These are phyloP conservation scores for Solanum virginianum DNA, from an alignment of 257 asterid species.

Conservation along the genomic window DNA sequence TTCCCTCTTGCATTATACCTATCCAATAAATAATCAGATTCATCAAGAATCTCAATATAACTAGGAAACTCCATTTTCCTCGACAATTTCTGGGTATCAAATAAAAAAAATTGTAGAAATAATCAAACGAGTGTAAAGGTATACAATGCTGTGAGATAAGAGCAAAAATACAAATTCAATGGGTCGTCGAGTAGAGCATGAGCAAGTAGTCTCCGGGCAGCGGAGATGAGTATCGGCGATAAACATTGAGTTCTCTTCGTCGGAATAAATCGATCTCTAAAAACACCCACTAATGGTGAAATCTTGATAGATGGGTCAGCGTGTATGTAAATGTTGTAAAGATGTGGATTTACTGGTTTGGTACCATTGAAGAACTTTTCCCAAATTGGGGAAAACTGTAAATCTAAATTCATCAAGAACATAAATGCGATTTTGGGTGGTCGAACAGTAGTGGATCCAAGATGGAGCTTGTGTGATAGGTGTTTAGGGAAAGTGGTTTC, in stretches of 20 bases:
- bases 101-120: slow-evolving; percentile 42
- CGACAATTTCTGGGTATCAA: slow-evolving; percentile 42
- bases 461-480: slow-evolving; percentile 16
- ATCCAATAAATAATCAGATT: slow-evolving; percentile 29
- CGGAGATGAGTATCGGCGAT: slow-evolving; percentile 71
- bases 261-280: slow-evolving; percentile 37
- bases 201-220: slow-evolving; percentile 60
- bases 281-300: slow-evolving; percentile 33
- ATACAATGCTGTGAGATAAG: slow-evolving; percentile 55
- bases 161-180: slow-evolving; percentile 42
- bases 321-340: slow-evolving; percentile 75
- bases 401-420: slow-evolving; percentile 64
- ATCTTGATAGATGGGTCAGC: slow-evolving; percentile 47
- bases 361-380: slow-evolving; percentile 39
- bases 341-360: slow-evolving; percentile 15
- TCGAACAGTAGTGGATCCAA: slow-evolving; percentile 41
- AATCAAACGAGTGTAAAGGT: slow-evolving; percentile 51
- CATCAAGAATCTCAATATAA: slow-evolving; percentile 45
- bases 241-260: slow-evolving; percentile 73
- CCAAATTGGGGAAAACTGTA: slow-evolving; percentile 67
- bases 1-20: slow-evolving; percentile 71
- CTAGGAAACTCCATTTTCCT: slow-evolving; percentile 40
- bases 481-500: slow-evolving; percentile 7
- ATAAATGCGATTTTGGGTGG: slow-evolving; percentile 84
- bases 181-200: slow-evolving; percentile 62